A percentile compares a stretch with the other conserved stretches of the same genome.
These are phyloP conservation scores for Cadophora sp. DNA, from an alignment of 2,329 filamentous ascomycete genomes.

Conservation along the genomic window DNA sequence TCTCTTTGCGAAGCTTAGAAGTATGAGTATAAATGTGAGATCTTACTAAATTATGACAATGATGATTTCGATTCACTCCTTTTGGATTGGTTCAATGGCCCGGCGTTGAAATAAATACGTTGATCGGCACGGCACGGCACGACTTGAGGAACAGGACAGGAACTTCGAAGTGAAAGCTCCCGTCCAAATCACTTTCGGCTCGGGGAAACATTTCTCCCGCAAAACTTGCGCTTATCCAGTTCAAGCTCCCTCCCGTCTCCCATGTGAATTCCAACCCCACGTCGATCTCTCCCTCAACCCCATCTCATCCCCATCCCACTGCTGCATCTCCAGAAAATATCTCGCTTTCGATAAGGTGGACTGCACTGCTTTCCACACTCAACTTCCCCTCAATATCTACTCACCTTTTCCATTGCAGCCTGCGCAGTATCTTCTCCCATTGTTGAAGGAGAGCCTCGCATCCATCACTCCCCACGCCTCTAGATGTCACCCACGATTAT, in stretches of 20 bases:
- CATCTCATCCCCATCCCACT: background rate
- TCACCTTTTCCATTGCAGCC: background rate
- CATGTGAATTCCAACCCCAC: constrained; percentile 35
- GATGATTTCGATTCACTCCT: background rate
- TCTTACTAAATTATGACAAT: background rate
- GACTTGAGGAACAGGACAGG: background rate
- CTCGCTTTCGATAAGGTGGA: constrained; percentile 19
- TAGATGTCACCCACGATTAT: constrained; percentile 32
- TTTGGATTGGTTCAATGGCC: too few relatives aligned
- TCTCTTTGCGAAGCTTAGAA: too few relatives aligned
- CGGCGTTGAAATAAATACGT: too few relatives aligned
- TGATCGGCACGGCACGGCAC: background rate
- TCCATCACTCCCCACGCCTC: constrained; percentile 6
- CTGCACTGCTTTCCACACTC: background rate
- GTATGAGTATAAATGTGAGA: too few relatives aligned
- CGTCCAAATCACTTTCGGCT: too few relatives aligned
- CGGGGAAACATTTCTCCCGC: constrained; percentile 11
- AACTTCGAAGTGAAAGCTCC: too few relatives aligned
- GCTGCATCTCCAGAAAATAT: constrained; percentile 11
- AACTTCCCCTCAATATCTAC: background rate
- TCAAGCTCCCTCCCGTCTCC: constrained; percentile 5
- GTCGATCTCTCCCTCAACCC: constrained; percentile 28
- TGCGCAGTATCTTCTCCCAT: background rate
- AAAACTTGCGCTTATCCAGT: background rate
- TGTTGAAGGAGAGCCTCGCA: constrained; percentile 7